phyloP scores from a whole-genome alignment of 768 basidiomycete genomes.

The Leccinum barrowsii region DNA sequence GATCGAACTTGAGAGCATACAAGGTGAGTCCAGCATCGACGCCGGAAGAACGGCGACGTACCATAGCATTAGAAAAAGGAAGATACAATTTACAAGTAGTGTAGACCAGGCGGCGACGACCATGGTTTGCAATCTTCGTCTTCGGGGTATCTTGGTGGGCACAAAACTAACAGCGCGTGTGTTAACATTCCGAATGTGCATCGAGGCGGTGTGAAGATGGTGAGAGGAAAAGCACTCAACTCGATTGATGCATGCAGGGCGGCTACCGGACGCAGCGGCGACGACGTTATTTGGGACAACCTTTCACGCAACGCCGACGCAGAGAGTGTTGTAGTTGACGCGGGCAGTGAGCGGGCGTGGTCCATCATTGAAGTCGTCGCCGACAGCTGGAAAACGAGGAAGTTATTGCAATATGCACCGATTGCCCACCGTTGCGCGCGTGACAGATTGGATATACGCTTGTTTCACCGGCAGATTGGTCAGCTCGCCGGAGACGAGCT shows the following conservation, averaged over 20 bases:
- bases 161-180: slow-evolving; percentile 56
- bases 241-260: slow-evolving; percentile 71
- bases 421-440: too few species aligned
- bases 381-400: not conserved
- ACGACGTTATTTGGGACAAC: slow-evolving; percentile 56
- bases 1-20: slow-evolving; percentile 59
- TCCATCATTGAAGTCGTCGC: slow-evolving; percentile 30
- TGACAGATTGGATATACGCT: not conserved
- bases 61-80: slow-evolving; percentile 79
- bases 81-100: slow-evolving; percentile 64
- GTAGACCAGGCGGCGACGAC: slow-evolving; percentile 87
- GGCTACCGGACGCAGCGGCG: slow-evolving; percentile 59
- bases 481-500: too few species aligned
- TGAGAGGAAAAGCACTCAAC: slow-evolving; percentile 39
- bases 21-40: not conserved
- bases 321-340: slow-evolving; percentile 51
- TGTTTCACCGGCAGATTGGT: not conserved
- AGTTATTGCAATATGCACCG: not conserved
- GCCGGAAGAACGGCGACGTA: slow-evolving; percentile 34
- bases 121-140: slow-evolving; percentile 83
- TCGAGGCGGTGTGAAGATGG: not conserved
- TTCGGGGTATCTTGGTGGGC: slow-evolving; percentile 80
- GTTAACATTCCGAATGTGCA: not conserved
- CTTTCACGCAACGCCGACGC: slow-evolving; percentile 59
- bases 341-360: slow-evolving; percentile 27